These are phyloP conservation scores for Epipyxis sp. DNA, from an alignment of 108 stramenopile genomes.

Conservation along the genomic window DNA sequence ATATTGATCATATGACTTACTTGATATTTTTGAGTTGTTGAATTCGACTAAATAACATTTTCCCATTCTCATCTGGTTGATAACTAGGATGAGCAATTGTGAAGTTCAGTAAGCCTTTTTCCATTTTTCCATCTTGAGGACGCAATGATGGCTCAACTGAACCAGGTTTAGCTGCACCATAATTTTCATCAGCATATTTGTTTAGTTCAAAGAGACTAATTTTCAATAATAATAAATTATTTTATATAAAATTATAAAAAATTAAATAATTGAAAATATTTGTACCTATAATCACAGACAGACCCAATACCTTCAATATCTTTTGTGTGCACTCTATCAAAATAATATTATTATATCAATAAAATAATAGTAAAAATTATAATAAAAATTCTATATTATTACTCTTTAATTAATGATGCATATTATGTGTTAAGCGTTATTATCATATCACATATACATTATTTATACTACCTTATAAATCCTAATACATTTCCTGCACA, in stretches of 20 bases:
- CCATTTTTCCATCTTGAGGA: conserved; percentile 3
- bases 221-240: background rate
- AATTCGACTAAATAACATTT: background rate
- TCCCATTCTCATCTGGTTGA: background rate
- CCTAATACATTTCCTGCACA: conserved; percentile 75
- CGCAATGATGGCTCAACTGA: background rate
- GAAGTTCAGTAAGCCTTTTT: conserved; percentile 24
- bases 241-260: background rate
- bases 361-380: no score
- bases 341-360: no score
- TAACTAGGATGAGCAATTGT: background rate
- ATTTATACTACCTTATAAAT: conserved; percentile 61
- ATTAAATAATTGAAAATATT: background rate
- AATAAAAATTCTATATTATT: no score
- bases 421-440: background rate
- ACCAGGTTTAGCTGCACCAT: background rate
- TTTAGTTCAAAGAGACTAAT: background rate
- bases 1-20: no score
- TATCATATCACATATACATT: background rate
- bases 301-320: conserved; percentile 78
- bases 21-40: background rate
- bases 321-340: no score
- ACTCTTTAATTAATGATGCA: conserved; percentile 13
- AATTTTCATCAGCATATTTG: background rate
- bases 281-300: conserved; percentile 76